Evolutionary conservation across 2,329 filamentous ascomycete genomes (phyloP).

Genomic region (Colletotrichum acutatum): DNA sequence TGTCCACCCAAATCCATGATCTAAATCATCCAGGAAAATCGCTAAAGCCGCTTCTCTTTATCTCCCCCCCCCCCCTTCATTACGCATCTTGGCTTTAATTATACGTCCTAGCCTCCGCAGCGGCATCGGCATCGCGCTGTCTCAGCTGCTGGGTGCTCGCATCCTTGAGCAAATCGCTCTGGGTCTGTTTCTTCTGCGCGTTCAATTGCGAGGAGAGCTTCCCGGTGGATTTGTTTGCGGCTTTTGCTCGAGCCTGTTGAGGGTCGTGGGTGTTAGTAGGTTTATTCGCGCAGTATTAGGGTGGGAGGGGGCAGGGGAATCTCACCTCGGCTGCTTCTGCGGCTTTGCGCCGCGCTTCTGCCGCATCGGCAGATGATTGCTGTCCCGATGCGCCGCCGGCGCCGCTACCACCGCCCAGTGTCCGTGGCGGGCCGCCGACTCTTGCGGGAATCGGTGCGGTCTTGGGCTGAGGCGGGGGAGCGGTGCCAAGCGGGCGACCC

Average conservation of each 20-base stretch:
- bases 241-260: slow-evolving; percentile 73
- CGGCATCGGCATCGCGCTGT: slow-evolving; percentile 75
- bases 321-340: slow-evolving; percentile 87
- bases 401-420: slow-evolving; percentile 66
- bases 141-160: slow-evolving; percentile 74
- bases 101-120: slow-evolving; percentile 44
- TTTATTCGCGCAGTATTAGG: neutral
- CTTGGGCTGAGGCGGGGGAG: slow-evolving; percentile 57
- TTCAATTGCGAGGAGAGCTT: slow-evolving; percentile 78
- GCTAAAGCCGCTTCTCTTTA: slow-evolving; percentile 6
- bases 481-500: slow-evolving; percentile 76
- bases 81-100: slow-evolving; percentile 46
- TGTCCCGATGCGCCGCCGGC: slow-evolving; percentile 39
- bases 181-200: slow-evolving; percentile 80
- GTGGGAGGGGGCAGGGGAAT: slow-evolving; percentile 4
- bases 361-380: slow-evolving; percentile 42
- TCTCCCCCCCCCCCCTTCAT: neutral
- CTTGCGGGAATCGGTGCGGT: slow-evolving; percentile 64
- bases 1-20: neutral
- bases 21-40: neutral
- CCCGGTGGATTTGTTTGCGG: slow-evolving; percentile 67
- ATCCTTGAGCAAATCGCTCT: slow-evolving; percentile 73
- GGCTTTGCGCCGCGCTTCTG: slow-evolving; percentile 77
- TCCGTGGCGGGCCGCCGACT: slow-evolving; percentile 69
- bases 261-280: neutral